phyloP scores from a whole-genome alignment of 106 monocot species.

The Agapanthus africanus region DNA sequence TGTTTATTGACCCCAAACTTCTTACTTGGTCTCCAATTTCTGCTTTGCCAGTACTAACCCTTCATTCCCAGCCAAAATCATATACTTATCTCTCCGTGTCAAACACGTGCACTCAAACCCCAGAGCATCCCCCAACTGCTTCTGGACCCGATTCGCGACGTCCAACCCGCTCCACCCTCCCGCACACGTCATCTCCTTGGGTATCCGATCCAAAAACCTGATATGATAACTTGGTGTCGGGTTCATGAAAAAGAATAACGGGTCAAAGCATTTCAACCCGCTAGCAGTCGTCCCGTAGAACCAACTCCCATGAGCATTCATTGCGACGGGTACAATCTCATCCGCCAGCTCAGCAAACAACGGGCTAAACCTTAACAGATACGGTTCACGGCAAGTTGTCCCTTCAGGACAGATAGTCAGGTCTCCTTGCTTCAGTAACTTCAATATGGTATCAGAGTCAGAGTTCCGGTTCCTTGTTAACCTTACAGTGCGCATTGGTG shows the following conservation, averaged over 20 bases:
- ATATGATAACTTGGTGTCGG: slow-evolving; percentile 35
- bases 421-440: slow-evolving; percentile 35
- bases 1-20: too few species aligned
- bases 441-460: slow-evolving; percentile 35
- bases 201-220: slow-evolving; percentile 38
- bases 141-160: slow-evolving; percentile 35
- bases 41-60: too few species aligned
- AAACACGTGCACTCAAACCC: slow-evolving; percentile 35
- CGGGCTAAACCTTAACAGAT: slow-evolving; percentile 76
- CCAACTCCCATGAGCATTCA: slow-evolving; percentile 28
- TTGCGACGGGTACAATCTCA: slow-evolving; percentile 49
- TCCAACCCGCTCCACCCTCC: slow-evolving; percentile 3
- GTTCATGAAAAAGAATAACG: slow-evolving; percentile 59
- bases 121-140: slow-evolving; percentile 18
- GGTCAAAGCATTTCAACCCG: slow-evolving; percentile 57
- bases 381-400: slow-evolving; percentile 86
- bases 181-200: slow-evolving; percentile 13
- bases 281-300: slow-evolving; percentile 75
- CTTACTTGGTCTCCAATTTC: too few species aligned
- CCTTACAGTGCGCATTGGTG: slow-evolving; percentile 51
- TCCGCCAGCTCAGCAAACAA: slow-evolving; percentile 66
- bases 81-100: slow-evolving; percentile 47
- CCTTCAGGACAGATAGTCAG: slow-evolving; percentile 80
- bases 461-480: slow-evolving; percentile 32
- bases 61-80: slow-evolving; percentile 37